A percentile compares a stretch with the other conserved stretches of the same genome.
Evolutionary conservation across 2,329 filamentous ascomycete species (phyloP).

Genomic region (Ophiostoma angusticollis): DNA sequence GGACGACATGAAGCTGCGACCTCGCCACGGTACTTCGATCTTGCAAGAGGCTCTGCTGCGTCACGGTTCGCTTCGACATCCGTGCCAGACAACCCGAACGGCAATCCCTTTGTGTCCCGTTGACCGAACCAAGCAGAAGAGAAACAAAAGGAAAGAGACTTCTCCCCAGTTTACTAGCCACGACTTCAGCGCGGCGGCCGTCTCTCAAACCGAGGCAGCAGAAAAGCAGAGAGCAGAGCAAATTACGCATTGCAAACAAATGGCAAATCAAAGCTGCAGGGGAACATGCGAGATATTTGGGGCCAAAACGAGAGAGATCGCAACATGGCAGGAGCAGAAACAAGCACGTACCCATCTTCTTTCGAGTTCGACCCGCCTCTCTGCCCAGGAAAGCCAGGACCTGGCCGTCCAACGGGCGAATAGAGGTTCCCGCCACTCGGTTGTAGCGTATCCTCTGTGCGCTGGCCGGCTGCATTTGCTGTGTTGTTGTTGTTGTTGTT

Average conservation of each 20-base stretch:
- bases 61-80: too few species aligned
- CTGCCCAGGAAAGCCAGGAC: too few species aligned
- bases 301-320: too few species aligned
- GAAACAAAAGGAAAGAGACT: background rate
- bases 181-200: too few species aligned
- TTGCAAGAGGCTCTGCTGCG: too few species aligned
- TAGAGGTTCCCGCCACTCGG: slow-evolving; percentile 15
- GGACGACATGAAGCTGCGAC: background rate
- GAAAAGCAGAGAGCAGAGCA: background rate
- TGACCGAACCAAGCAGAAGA: background rate
- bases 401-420: background rate
- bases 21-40: background rate
- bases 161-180: too few species aligned
- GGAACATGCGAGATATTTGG: too few species aligned
- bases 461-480: slow-evolving; percentile 8
- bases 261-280: too few species aligned
- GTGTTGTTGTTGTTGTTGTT: slow-evolving; percentile 10
- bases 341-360: slow-evolving; percentile 71
- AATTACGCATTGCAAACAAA: too few species aligned
- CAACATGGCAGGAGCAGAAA: background rate
- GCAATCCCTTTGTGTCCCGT: background rate
- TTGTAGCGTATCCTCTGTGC: slow-evolving; percentile 19
- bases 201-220: too few species aligned
- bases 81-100: too few species aligned
- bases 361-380: slow-evolving; percentile 55